These are phyloP conservation scores for Pichia sporocuriosa DNA, from an alignment of 805 yeast species.

Conservation along the genomic window DNA sequence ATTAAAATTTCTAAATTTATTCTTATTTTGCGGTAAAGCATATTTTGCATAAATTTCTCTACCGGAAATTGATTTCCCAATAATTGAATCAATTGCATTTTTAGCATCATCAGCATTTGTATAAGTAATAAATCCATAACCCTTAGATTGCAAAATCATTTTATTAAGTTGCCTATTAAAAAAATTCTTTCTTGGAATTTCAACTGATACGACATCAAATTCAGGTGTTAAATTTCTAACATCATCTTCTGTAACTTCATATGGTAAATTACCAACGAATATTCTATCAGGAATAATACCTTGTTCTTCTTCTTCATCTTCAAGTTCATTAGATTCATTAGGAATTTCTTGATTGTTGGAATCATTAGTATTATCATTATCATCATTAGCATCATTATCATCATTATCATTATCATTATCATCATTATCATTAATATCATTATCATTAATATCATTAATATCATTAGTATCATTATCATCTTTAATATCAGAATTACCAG, in stretches of 20 bases:
- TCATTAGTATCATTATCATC: background rate
- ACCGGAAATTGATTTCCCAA: constrained; percentile 28
- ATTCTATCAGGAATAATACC: constrained; percentile 37
- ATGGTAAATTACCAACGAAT: constrained; percentile 40
- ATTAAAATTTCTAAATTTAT: constrained; percentile 7
- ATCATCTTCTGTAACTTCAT: constrained; percentile 38
- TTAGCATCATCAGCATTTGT: constrained; percentile 55
- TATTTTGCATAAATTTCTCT: constrained; percentile 42
- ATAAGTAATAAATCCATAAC: constrained; percentile 49
- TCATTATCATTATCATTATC: background rate
- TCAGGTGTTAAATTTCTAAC: constrained; percentile 34
- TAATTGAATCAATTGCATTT: constrained; percentile 44
- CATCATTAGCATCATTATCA: background rate
- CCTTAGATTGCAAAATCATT: constrained; percentile 24
- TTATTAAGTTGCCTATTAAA: constrained; percentile 21
- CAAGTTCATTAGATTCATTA: too few relatives aligned
- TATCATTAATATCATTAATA: background rate
- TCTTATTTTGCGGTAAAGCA: constrained; percentile 38
- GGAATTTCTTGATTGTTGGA: background rate
- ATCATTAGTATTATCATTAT: background rate
- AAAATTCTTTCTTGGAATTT: constrained; percentile 26
- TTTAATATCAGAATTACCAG: background rate
- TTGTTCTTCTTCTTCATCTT: constrained; percentile 12
- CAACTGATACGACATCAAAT: constrained; percentile 29
- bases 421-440: background rate